Percentiles rank a stretch among this genome's conserved stretches.
Conservation (phyloP, 805 yeast genomes). For the Kluyveromyces aestuarii region DNA sequence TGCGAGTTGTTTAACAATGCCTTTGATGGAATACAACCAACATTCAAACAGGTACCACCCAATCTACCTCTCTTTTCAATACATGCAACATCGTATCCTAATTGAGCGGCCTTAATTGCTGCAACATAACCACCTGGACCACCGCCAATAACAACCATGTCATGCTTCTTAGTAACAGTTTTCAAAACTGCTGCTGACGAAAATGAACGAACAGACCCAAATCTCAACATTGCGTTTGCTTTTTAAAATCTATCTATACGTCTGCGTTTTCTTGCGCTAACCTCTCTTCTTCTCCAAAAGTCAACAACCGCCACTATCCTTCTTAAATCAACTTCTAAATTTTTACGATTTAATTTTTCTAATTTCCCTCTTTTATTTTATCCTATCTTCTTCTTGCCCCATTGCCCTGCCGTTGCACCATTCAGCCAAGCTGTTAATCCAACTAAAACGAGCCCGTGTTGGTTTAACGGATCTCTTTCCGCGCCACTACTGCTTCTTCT, state of each 20-base stretch:
- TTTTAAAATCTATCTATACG: not conserved
- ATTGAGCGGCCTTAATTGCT: conserved; percentile 97
- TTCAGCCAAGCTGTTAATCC: no score
- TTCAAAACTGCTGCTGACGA: conserved; percentile 4
- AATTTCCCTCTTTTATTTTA: no score
- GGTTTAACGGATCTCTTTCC: no score
- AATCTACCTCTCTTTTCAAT: conserved; percentile 91
- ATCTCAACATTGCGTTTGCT: not conserved
- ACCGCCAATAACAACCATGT: conserved; percentile 93
- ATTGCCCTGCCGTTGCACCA: no score
- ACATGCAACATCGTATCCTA: conserved; percentile 91
- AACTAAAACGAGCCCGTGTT: no score
- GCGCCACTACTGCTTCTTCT: not conserved
- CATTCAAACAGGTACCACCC: conserved; percentile 98
- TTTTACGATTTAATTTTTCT: no score
- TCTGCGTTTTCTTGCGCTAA: not conserved
- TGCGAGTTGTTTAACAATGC: conserved; percentile 92
- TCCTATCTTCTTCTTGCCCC: no score
- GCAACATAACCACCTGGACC: conserved; percentile 99
- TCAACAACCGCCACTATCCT: not conserved
- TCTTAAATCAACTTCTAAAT: not conserved
- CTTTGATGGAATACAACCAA: conserved; percentile 98
- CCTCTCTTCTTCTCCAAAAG: not conserved
- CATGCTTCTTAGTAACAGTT: conserved; percentile 48
- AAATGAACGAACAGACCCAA: conserved; percentile 1